Base-by-base conservation (phyloP, 148 eudicot genomes). In the Cornus suecica region DNA sequence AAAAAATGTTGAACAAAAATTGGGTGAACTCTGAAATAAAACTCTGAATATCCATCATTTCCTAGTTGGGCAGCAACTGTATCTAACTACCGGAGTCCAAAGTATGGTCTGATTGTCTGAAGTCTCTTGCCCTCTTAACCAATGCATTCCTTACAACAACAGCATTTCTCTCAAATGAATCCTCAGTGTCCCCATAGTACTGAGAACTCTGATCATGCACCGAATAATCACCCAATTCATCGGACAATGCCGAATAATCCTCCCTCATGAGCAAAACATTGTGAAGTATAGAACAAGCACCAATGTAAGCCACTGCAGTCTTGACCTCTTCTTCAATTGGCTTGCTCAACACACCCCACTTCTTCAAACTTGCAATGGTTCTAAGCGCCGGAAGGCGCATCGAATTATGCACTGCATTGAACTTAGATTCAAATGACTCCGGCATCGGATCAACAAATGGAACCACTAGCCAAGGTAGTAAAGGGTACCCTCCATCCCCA, bases 201-300 rank as follows among this genome's bases (percentile, higher is more conserved):
- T 67, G 63, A n/a, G 56, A 28, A 51, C 71, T 66, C 45, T 76
- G 70, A 69, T 88, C 85, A 74, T 66, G 9, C 69, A 51, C 14
- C 0, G 26, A 6, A 60, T 51, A 6, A 68, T 83, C 91, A 72
- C 28, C 82, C 28, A 69, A 45, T 2, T 68, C 86, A 66, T 82
- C 82, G 68, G 86, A 79, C 69, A 88, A 84, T 27, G 89, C 84
- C 31, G 97, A 85, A 74, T 80, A 87, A 85, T 94, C 98, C 68
- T 92, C 97, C 73, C 97, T 90, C 73, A 80, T 78, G 4, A 94
- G 80, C 91, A 94, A 76, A 30, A 86, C 92, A 81, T 94, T 94
- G 58, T 94, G 98, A 70, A 94, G 87, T 41, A 94, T 94, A 9
- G 94, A 88, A 82, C 98, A 94, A 58, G 95, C 93, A 74, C 95